Evolutionary conservation across 345 rosid genomes (phyloP).

Genomic region (Eucalyptus guilfoylei): DNA sequence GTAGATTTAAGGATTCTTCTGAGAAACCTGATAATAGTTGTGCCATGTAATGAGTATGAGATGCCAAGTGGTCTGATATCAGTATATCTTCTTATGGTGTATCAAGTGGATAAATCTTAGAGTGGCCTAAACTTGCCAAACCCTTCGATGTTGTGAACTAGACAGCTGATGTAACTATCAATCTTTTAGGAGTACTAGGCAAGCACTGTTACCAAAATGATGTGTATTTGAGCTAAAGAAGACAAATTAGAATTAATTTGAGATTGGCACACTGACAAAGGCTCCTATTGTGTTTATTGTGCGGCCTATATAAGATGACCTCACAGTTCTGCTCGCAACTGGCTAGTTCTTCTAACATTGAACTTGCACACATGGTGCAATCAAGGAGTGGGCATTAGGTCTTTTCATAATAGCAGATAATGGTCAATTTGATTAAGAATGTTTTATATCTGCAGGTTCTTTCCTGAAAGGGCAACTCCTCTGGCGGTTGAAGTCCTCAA

Average conservation of each 20-base stretch:
- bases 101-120: not conserved
- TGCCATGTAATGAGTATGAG: not conserved
- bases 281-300: not conserved
- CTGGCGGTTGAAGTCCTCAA: constrained; percentile 52
- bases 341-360: not conserved
- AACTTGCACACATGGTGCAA: not conserved
- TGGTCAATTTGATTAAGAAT: not conserved
- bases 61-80: not conserved
- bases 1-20: not conserved
- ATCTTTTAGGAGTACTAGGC: not conserved
- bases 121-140: not conserved
- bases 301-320: not conserved
- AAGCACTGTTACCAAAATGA: not conserved
- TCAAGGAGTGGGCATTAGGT: not conserved
- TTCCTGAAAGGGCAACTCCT: constrained; percentile 67
- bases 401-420: not conserved
- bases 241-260: not conserved
- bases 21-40: not conserved
- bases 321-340: not conserved
- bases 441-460: constrained; percentile 45
- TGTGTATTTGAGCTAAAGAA: not conserved
- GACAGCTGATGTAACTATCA: not conserved
- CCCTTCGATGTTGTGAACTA: not conserved
- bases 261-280: not conserved
- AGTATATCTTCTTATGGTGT: not conserved